Evolutionary conservation across 2,329 filamentous ascomycete species (phyloP).

Genomic region (Trichocomaceae sp.): DNA sequence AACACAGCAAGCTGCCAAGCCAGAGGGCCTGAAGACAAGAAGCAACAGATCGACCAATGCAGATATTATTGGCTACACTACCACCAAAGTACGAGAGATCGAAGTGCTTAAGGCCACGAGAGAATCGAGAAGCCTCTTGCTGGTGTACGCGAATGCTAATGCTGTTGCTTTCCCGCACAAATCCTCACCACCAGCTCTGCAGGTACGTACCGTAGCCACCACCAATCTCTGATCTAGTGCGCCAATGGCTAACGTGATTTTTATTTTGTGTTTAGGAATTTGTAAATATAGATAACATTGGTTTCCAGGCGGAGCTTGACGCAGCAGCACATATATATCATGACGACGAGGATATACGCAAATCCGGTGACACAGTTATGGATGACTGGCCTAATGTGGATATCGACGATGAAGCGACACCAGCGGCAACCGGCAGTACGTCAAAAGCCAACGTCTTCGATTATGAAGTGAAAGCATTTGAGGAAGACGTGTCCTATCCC

Average conservation of each 20-base stretch:
- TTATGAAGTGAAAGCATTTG: conserved; percentile 34
- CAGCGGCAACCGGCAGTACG: background rate
- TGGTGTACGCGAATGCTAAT: conserved; percentile 54
- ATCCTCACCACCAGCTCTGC: conserved; percentile 29
- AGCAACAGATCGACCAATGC: conserved; percentile 20
- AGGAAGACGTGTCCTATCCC: conserved; percentile 21
- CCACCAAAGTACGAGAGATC: conserved; percentile 41
- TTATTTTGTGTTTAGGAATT: conserved; percentile 35
- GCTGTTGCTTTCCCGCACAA: conserved; percentile 32
- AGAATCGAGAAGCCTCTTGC: conserved; percentile 47
- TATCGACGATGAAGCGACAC: conserved; percentile 5
- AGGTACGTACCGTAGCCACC: conserved; percentile 21
- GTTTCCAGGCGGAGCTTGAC: conserved; percentile 33
- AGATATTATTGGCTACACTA: conserved; percentile 35
- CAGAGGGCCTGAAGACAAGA: conserved; percentile 13
- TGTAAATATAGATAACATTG: conserved; percentile 44
- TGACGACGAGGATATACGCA: conserved; percentile 7
- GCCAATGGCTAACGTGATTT: background rate
- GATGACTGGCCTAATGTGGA: conserved; percentile 10
- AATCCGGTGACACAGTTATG: conserved; percentile 5
- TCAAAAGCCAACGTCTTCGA: conserved; percentile 33
- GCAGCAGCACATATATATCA: conserved; percentile 18
- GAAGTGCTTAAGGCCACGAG: conserved; percentile 51
- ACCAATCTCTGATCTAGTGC: background rate
- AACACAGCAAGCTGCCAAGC: conserved; percentile 23